Percentiles rank a stretch among this genome's conserved stretches.
Conservation (phyloP, 331 rosid species). For the Quercus phellos region DNA sequence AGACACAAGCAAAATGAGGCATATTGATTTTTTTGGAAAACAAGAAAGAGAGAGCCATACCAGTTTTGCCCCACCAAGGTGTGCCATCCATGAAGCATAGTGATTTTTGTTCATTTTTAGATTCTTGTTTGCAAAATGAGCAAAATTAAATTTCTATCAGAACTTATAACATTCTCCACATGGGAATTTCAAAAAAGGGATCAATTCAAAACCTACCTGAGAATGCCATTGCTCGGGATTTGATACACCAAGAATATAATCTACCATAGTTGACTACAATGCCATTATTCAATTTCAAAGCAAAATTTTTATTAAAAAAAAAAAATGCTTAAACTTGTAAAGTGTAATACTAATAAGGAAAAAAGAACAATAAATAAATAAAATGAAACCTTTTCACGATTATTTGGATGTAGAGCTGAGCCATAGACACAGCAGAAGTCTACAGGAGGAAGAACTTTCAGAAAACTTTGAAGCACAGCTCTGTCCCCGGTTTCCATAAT, state of each 20-base stretch:
- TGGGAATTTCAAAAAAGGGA: slow-evolving; percentile 1
- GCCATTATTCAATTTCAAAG: slow-evolving; percentile 23
- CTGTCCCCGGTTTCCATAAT: slow-evolving; percentile 36
- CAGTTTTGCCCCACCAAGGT: slow-evolving; percentile 80
- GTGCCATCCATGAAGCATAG: slow-evolving; percentile 77
- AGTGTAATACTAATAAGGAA: background rate
- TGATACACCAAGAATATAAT: slow-evolving; percentile 81
- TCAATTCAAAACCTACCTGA: slow-evolving; percentile 45
- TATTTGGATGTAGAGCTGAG: slow-evolving; percentile 79
- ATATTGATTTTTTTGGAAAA: no score
- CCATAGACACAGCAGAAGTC: slow-evolving; percentile 90
- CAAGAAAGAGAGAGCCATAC: slow-evolving; percentile 35
- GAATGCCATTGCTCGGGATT: slow-evolving; percentile 85
- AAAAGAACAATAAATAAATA: background rate
- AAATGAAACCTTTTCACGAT: slow-evolving; percentile 57
- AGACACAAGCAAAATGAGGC: background rate
- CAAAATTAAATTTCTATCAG: background rate
- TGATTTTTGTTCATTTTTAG: slow-evolving; percentile 75
- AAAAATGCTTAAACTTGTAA: background rate
- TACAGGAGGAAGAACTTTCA: slow-evolving; percentile 75
- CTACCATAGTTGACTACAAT: slow-evolving; percentile 65
- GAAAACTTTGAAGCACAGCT: slow-evolving; percentile 44
- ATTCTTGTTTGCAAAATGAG: slow-evolving; percentile 44
- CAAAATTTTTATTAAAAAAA: background rate
- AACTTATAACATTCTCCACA: slow-evolving; percentile 6